phyloP scores from a whole-genome alignment of 2,329 filamentous ascomycete genomes.

The Sporothrix euskadiensis region DNA sequence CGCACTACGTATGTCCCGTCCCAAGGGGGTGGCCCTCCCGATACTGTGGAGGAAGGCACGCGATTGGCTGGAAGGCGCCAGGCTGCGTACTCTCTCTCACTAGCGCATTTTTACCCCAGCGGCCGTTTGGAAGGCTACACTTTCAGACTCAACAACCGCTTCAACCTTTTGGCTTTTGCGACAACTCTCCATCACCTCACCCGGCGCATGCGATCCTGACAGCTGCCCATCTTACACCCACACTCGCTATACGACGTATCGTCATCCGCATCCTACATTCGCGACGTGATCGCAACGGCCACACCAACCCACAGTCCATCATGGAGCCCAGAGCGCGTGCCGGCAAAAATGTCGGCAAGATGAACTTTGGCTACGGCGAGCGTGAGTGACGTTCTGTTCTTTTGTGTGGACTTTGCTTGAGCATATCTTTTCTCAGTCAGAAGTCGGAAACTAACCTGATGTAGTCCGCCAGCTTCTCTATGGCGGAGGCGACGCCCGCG shows the following conservation, averaged over 20 bases:
- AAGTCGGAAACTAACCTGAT: not conserved
- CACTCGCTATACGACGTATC: not conserved
- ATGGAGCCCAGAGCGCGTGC: constrained; percentile 77
- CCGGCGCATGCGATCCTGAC: not conserved
- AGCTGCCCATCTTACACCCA: not conserved
- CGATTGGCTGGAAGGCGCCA: constrained; percentile 13
- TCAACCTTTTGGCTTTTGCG: not conserved
- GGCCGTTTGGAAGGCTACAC: not conserved
- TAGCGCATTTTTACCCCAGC: not conserved
- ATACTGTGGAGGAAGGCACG: not conserved
- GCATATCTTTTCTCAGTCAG: not conserved
- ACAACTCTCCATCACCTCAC: not conserved
- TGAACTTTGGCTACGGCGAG: constrained; percentile 75
- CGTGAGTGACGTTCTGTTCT: constrained; percentile 50
- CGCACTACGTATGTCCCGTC: constrained; percentile 16
- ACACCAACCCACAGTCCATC: constrained; percentile 38
- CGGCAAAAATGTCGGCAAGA: constrained; percentile 77
- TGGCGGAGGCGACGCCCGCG: constrained; percentile 74
- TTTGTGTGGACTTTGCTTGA: not conserved
- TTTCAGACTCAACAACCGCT: not conserved
- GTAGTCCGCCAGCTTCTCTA: constrained; percentile 73
- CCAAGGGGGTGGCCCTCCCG: not conserved
- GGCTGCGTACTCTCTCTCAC: not conserved
- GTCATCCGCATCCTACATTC: not conserved
- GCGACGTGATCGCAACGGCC: not conserved